phyloP scores from a whole-genome alignment of 371 early-diverging fungal genomes.

The Apophysomyces variabilis region DNA sequence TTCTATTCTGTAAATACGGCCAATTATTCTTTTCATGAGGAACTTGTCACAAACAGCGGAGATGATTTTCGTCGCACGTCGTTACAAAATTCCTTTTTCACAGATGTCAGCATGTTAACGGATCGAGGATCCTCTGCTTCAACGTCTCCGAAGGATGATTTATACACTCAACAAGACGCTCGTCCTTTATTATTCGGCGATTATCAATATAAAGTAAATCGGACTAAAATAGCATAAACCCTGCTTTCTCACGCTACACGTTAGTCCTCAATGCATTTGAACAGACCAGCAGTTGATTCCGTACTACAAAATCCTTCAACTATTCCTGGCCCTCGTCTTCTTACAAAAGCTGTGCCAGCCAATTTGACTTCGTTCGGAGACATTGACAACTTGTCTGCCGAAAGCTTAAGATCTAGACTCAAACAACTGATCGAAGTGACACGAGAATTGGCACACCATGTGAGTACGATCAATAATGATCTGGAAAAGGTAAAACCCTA shows the following conservation, averaged over 20 bases:
- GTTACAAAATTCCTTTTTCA: conserved; percentile 16
- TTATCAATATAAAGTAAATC: conserved; percentile 10
- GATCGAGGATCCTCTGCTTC: conserved; percentile 33
- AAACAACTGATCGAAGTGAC: conserved; percentile 27
- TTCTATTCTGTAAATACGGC: background rate
- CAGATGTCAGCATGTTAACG: conserved; percentile 14
- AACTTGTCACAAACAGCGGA: background rate
- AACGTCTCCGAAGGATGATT: conserved; percentile 27
- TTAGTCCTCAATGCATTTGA: background rate
- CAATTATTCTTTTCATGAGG: conserved; percentile 10
- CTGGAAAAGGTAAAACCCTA: conserved; percentile 23
- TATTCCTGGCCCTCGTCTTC: background rate
- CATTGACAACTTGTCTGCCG: conserved; percentile 22
- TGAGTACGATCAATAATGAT: conserved; percentile 19
- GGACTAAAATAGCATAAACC: background rate
- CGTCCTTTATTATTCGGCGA: conserved; percentile 16
- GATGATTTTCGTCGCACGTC: conserved; percentile 4
- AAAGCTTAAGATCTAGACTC: conserved; percentile 24
- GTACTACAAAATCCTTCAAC: conserved; percentile 9
- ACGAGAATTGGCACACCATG: conserved; percentile 22
- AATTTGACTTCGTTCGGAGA: conserved; percentile 6
- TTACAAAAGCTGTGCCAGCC: background rate
- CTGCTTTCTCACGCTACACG: background rate
- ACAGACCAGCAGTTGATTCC: background rate
- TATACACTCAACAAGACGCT: conserved; percentile 14